Conservation (phyloP, 208 protist genomes). For the Trypanosoma cruzi region DNA sequence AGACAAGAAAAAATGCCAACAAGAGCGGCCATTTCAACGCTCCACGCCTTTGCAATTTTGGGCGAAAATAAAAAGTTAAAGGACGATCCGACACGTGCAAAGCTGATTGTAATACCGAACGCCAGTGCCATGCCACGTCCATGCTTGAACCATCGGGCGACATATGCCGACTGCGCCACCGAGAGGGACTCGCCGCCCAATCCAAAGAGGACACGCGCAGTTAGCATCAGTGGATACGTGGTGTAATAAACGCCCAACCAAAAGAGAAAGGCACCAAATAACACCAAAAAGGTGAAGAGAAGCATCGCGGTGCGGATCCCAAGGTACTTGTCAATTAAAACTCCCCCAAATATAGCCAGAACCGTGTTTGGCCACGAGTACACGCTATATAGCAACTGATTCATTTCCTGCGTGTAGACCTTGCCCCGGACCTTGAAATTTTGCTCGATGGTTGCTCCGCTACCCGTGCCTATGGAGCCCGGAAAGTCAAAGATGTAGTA, state of each 20-base stretch:
- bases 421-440: slow-evolving; percentile 47
- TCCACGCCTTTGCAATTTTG: slow-evolving; percentile 50
- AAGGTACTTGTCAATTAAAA: slow-evolving; percentile 90
- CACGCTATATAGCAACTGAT: slow-evolving; percentile 90
- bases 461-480: slow-evolving; percentile 69
- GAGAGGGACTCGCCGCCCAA: slow-evolving; percentile 90
- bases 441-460: slow-evolving; percentile 61
- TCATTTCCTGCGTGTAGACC: slow-evolving; percentile 83
- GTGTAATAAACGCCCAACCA: slow-evolving; percentile 63
- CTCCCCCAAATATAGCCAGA: slow-evolving; percentile 80
- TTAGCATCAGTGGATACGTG: slow-evolving; percentile 70
- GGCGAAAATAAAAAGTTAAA: slow-evolving; percentile 94
- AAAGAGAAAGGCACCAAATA: slow-evolving; percentile 72
- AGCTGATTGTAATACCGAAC: slow-evolving; percentile 92
- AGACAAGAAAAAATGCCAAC: slow-evolving; percentile 62
- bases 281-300: slow-evolving; percentile 77
- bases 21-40: slow-evolving; percentile 64
- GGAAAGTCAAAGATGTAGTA: slow-evolving; percentile 89
- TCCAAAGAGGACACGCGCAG: slow-evolving; percentile 87
- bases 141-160: slow-evolving; percentile 88
- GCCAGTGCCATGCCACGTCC: slow-evolving; percentile 87
- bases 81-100: slow-evolving; percentile 86
- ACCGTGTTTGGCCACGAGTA: slow-evolving; percentile 94
- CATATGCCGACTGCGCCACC: slow-evolving; percentile 90
- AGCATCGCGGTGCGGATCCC: slow-evolving; percentile 78